These are phyloP conservation scores for Paraphoma chrysanthemicola DNA, from an alignment of 2,329 filamentous ascomycete genomes.

Conservation along the genomic window DNA sequence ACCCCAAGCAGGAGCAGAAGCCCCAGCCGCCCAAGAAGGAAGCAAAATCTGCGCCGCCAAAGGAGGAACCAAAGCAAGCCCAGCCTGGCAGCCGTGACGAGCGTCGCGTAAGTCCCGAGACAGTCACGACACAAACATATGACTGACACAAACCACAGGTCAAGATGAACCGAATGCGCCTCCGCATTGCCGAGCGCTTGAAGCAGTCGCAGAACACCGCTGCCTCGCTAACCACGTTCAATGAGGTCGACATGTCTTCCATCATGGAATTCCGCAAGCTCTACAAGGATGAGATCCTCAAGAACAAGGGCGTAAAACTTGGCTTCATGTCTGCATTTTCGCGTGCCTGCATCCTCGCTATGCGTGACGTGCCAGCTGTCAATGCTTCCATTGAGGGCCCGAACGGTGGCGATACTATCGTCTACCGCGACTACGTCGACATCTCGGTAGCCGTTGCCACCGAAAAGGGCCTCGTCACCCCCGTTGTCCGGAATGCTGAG, in stretches of 20 bases:
- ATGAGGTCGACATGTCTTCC: conserved; percentile 98
- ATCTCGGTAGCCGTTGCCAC: conserved; percentile 97
- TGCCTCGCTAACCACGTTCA: conserved; percentile 96
- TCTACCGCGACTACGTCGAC: conserved; percentile 98
- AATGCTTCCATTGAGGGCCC: conserved; percentile 98
- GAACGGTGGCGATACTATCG: conserved; percentile 94
- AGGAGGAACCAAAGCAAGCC: conserved; percentile 39
- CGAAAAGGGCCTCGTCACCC: conserved; percentile 95
- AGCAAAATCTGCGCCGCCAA: conserved; percentile 23
- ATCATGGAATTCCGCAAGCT: conserved; percentile 96
- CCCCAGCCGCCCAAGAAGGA: conserved; percentile 44
- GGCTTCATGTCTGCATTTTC: conserved; percentile 99
- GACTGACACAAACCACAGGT: conserved; percentile 64
- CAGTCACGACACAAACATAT: background rate
- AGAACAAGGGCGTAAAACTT: conserved; percentile 96
- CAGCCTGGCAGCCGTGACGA: conserved; percentile 80
- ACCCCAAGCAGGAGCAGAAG: conserved; percentile 49
- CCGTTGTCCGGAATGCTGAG: conserved; percentile 93
- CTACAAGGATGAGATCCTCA: conserved; percentile 95
- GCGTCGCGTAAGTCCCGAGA: conserved; percentile 71
- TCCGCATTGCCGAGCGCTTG: conserved; percentile 94
- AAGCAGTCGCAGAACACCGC: conserved; percentile 99
- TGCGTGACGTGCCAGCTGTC: conserved; percentile 92
- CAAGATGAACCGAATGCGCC: conserved; percentile 99
- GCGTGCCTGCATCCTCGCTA: conserved; percentile 85